These are phyloP conservation scores for Diaporthe sp. DNA, from an alignment of 2,329 filamentous ascomycete species.

Conservation along the genomic window DNA sequence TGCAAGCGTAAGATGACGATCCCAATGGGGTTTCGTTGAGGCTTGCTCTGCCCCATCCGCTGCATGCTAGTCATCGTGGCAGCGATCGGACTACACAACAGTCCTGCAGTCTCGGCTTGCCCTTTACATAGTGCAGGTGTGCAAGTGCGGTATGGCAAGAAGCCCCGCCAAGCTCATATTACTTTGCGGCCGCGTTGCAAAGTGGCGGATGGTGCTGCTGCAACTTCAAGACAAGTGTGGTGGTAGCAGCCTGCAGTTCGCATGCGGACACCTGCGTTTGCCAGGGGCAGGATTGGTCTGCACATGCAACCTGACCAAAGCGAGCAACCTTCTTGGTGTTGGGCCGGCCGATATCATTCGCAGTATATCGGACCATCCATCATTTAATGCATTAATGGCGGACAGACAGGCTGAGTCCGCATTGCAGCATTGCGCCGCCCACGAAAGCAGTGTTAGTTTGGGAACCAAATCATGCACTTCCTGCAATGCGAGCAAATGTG, in stretches of 20 bases:
- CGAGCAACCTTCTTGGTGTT: not conserved
- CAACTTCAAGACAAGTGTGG: not conserved
- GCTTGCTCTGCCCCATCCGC: not conserved
- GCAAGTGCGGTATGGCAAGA: not conserved
- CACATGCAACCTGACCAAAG: not conserved
- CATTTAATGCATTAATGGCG: not conserved
- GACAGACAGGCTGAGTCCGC: not conserved
- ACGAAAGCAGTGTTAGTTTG: not conserved
- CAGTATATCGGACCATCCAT: not conserved
- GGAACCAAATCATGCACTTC: not conserved
- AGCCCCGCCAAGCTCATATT: not conserved
- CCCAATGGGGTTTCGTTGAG: not conserved
- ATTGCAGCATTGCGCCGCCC: not conserved
- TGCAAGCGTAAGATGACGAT: not conserved
- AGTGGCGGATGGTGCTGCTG: not conserved
- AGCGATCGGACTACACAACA: not conserved
- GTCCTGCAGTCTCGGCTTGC: not conserved
- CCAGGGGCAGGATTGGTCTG: not conserved
- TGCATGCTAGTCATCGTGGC: not conserved
- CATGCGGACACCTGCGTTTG: not conserved
- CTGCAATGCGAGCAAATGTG: not conserved
- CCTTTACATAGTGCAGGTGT: not conserved
- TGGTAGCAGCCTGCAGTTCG: not conserved
- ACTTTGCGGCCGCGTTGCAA: not conserved
- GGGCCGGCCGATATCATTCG: not conserved